Conservation (phyloP, 2,329 filamentous ascomycete genomes). For the Didymella exigua region DNA sequence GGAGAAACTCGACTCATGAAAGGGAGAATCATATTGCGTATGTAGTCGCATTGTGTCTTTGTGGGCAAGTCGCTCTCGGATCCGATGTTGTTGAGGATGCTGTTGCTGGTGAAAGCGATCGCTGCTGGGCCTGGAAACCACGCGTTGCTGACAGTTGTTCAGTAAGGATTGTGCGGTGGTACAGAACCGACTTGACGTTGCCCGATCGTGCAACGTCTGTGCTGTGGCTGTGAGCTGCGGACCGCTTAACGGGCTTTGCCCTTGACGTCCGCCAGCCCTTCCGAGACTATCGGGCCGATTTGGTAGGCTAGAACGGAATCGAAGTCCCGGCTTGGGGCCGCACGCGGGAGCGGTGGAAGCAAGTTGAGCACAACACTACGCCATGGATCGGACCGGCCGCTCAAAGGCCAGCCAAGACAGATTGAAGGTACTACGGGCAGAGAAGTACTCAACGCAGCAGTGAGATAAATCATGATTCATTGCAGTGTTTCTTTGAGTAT, state of each 20-base stretch:
- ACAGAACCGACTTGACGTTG: not conserved
- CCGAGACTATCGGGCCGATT: not conserved
- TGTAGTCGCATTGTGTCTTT: not conserved
- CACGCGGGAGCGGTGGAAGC: not conserved
- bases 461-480: not conserved
- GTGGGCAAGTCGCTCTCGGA: no score
- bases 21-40: not conserved
- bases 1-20: not conserved
- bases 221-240: constrained; percentile 3
- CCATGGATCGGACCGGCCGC: not conserved
- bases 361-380: not conserved
- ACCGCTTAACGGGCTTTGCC: not conserved
- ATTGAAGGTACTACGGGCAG: not conserved
- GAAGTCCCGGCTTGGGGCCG: not conserved
- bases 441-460: not conserved
- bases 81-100: not conserved
- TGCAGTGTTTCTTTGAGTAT: not conserved
- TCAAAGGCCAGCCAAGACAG: not conserved
- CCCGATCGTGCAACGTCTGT: constrained; percentile 1
- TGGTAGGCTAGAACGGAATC: not conserved
- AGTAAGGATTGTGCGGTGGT: not conserved
- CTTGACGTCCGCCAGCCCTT: not conserved
- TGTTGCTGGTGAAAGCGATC: not conserved
- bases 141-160: not conserved
- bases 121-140: not conserved